These are phyloP conservation scores for Mortierella sp. DNA, from an alignment of 371 early-diverging fungal genomes.

Conservation along the genomic window DNA sequence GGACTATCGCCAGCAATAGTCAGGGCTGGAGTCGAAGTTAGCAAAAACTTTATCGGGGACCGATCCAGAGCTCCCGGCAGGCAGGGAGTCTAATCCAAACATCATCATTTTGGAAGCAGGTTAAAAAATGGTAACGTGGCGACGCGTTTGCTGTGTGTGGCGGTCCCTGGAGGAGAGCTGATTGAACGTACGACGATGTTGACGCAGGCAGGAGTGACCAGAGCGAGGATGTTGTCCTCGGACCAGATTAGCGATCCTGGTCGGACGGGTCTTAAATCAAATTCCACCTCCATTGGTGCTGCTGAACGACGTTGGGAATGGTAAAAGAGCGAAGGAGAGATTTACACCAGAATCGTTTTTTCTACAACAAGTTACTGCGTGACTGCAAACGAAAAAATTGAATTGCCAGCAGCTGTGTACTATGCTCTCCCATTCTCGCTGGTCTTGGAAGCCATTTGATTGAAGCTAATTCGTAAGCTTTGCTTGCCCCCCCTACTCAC, in stretches of 20 bases:
- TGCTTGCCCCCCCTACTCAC: too few relatives aligned
- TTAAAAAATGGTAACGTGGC: background rate
- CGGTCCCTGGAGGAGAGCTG: background rate
- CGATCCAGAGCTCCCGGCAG: constrained; percentile 21
- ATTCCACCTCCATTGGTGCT: constrained; percentile 39
- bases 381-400: background rate
- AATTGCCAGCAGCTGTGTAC: background rate
- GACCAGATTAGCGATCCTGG: constrained; percentile 54
- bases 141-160: background rate
- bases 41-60: constrained; percentile 15
- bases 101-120: background rate
- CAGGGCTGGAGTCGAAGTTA: constrained; percentile 29
- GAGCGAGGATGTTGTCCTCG: constrained; percentile 45
- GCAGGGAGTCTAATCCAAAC: constrained; percentile 30
- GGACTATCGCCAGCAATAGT: constrained; percentile 17
- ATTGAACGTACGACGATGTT: constrained; percentile 36
- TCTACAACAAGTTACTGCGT: background rate
- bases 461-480: too few relatives aligned
- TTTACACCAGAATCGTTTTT: background rate
- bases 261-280: constrained; percentile 38
- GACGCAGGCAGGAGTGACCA: constrained; percentile 32
- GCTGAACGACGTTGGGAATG: background rate
- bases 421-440: too few relatives aligned
- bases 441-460: too few relatives aligned
- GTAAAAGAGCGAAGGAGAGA: background rate